A percentile compares a stretch with the other conserved stretches of the same genome.
Evolutionary conservation across 805 yeast genomes (phyloP).

Genomic region (Metschnikowia sp.): DNA sequence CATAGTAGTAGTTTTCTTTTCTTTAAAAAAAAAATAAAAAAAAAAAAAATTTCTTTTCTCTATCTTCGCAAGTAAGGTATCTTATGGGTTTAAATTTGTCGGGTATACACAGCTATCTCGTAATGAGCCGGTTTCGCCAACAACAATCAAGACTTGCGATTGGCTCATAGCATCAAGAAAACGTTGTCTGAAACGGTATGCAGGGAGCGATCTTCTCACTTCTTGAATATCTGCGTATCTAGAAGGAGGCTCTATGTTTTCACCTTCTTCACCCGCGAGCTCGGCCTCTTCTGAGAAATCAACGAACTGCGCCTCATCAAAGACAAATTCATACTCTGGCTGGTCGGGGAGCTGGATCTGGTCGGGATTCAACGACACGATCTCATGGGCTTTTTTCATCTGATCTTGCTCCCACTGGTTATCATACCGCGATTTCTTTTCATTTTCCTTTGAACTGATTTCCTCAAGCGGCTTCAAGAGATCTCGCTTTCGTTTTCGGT

Average conservation of each 20-base stretch:
- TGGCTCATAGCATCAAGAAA: conserved; percentile 57
- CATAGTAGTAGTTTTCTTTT: too few relatives aligned
- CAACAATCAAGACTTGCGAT: conserved; percentile 69
- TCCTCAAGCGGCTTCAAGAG: conserved; percentile 36
- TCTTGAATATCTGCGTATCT: conserved; percentile 34
- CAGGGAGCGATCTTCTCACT: conserved; percentile 70
- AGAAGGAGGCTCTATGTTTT: conserved; percentile 4
- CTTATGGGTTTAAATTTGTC: too few relatives aligned
- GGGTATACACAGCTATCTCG: too few relatives aligned
- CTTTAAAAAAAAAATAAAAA: too few relatives aligned
- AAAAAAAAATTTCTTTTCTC: too few relatives aligned
- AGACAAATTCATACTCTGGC: conserved; percentile 67
- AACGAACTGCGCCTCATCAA: conserved; percentile 61
- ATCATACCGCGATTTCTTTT: conserved; percentile 17
- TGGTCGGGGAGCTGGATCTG: conserved; percentile 40
- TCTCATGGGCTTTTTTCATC: conserved; percentile 37
- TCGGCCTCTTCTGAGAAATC: conserved; percentile 49
- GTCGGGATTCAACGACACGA: conserved; percentile 27
- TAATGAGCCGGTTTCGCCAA: conserved; percentile 90
- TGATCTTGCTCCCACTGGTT: conserved; percentile 57
- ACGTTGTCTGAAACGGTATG: conserved; percentile 57
- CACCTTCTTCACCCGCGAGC: conserved; percentile 25
- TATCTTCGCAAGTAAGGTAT: too few relatives aligned
- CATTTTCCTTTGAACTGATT: conserved; percentile 15
- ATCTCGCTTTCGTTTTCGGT: conserved; percentile 51